Conservation (phyloP, 768 basidiomycete species). For the Lactifluus subvellereus region DNA sequence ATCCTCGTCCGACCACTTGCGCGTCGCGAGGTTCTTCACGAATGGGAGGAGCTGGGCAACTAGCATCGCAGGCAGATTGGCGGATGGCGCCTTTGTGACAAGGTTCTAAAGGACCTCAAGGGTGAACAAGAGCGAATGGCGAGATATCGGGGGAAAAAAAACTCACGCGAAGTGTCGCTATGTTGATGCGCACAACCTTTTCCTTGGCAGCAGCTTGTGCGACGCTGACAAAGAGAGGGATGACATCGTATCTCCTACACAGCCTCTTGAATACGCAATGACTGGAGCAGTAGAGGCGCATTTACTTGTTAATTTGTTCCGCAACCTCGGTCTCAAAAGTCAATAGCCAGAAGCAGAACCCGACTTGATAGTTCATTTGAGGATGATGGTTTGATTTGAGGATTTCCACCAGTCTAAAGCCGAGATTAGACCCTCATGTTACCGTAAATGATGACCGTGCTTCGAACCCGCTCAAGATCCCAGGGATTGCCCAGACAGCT, state of each 20-base stretch:
- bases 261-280: not conserved
- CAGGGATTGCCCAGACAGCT: conserved; percentile 72
- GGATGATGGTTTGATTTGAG: conserved; percentile 76
- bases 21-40: conserved; percentile 69
- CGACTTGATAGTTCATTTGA: conserved; percentile 94
- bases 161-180: conserved; percentile 83
- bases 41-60: conserved; percentile 83
- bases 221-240: conserved; percentile 75
- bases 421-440: not conserved
- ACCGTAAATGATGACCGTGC: conserved; percentile 19
- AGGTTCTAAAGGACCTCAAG: conserved; percentile 56
- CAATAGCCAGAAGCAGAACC: conserved; percentile 89
- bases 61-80: conserved; percentile 91
- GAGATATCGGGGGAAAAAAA: not conserved
- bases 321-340: conserved; percentile 87
- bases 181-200: conserved; percentile 89
- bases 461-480: conserved; percentile 59
- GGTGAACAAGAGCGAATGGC: not conserved
- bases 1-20: conserved; percentile 96
- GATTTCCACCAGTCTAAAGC: conserved; percentile 69
- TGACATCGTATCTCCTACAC: conserved; percentile 78
- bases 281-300: not conserved
- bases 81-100: conserved; percentile 76
- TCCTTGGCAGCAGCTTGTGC: conserved; percentile 92
- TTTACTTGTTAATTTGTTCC: conserved; percentile 80